Percentiles rank a stretch among this genome's conserved stretches.
Evolutionary conservation across 208 protist genomes (phyloP).

Genomic region (Trypanosoma brucei): DNA sequence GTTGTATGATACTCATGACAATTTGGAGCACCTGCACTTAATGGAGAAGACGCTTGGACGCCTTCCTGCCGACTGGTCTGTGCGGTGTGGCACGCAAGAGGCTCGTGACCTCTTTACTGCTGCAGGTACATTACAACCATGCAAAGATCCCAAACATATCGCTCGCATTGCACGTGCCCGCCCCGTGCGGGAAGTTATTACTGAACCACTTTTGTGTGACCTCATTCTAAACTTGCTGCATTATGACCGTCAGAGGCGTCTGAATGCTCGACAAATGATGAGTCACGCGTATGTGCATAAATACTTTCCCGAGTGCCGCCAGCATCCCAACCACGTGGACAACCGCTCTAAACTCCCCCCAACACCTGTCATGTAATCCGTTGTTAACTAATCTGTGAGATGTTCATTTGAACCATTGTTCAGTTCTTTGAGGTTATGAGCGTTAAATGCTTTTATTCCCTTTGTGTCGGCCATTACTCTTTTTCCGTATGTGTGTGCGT

Average conservation of each 20-base stretch:
- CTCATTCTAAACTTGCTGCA: conserved; percentile 63
- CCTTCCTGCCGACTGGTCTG: conserved; percentile 49
- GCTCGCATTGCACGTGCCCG: conserved; percentile 52
- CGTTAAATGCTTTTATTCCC: no score
- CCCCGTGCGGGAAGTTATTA: conserved; percentile 48
- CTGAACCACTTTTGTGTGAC: conserved; percentile 51
- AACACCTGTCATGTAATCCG: background rate
- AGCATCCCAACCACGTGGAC: conserved; percentile 57
- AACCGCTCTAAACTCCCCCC: conserved; percentile 29
- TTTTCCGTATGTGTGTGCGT: conserved; percentile 7
- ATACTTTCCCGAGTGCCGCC: conserved; percentile 72
- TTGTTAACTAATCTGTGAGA: no score
- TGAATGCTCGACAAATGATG: conserved; percentile 64
- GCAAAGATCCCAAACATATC: conserved; percentile 59
- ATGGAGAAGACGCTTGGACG: conserved; percentile 68
- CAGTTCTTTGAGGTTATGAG: background rate
- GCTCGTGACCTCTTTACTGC: conserved; percentile 50
- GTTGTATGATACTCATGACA: conserved; percentile 67
- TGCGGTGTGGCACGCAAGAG: conserved; percentile 46
- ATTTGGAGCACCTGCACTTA: conserved; percentile 54
- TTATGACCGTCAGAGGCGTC: conserved; percentile 68
- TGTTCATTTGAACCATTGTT: no score
- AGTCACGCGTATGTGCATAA: conserved; percentile 74
- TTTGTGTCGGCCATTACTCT: background rate
- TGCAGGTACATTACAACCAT: conserved; percentile 40